Evolutionary conservation across 164 flowering plant genomes (phyloP).

Genomic region (Tetrastigma voinierianum): DNA sequence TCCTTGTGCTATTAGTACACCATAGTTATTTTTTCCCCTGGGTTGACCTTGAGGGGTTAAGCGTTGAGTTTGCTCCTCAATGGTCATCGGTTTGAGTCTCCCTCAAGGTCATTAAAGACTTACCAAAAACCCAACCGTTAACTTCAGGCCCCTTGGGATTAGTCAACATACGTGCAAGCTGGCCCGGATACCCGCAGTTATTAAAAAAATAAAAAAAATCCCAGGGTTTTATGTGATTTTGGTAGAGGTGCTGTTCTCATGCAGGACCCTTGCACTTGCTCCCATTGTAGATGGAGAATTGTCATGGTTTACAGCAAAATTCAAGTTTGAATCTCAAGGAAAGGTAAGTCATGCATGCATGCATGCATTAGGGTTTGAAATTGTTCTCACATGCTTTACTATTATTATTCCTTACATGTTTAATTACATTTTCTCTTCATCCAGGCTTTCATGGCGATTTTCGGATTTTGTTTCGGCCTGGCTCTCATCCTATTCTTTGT

Average conservation of each 20-base stretch:
- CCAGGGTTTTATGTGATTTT: background rate
- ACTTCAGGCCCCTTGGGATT: no score
- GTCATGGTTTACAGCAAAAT: constrained; percentile 76
- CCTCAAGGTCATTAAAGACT: no score
- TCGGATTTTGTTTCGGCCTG: constrained; percentile 56
- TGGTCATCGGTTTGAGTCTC: no score
- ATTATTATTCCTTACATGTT: background rate
- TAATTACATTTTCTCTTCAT: background rate
- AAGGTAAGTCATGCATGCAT: constrained; percentile 40
- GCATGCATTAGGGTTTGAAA: background rate
- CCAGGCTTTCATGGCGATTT: constrained; percentile 70
- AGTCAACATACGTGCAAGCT: no score
- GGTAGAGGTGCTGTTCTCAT: constrained; percentile 14
- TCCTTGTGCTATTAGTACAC: no score
- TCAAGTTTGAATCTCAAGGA: constrained; percentile 61
- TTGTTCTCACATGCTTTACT: background rate
- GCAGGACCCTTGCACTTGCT: constrained; percentile 91
- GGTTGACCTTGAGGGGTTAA: no score
- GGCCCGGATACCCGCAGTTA: no score
- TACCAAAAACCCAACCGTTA: no score
- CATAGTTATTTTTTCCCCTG: no score
- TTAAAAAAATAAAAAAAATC: no score
- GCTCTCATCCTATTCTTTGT: constrained; percentile 55
- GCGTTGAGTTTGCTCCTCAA: no score
- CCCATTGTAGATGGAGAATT: constrained; percentile 77